Evolutionary conservation across 192 early-diverging fungal species (phyloP).

Genomic region (Rhizophagus sp.): DNA sequence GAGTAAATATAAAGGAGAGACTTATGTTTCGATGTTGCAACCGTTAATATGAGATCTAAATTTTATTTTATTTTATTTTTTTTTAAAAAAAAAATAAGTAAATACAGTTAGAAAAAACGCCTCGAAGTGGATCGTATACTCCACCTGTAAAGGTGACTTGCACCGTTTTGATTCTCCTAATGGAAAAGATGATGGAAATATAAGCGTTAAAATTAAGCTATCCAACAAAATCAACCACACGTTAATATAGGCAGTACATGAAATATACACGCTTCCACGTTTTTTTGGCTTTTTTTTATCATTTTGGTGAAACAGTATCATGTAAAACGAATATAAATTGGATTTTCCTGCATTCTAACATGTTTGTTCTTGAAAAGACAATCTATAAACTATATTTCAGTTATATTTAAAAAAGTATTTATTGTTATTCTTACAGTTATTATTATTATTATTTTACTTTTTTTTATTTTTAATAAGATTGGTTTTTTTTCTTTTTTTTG

Average conservation of each 20-base stretch:
- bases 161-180: conserved; percentile 10
- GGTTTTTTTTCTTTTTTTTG: not conserved
- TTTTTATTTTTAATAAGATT: no score
- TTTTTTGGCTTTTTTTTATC: not conserved
- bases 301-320: not conserved
- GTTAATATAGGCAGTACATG: not conserved
- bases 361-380: not conserved
- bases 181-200: not conserved
- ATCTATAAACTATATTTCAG: no score
- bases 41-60: not conserved
- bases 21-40: not conserved
- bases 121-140: conserved; percentile 9
- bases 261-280: not conserved
- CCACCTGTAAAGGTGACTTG: conserved; percentile 14
- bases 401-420: no score
- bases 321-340: not conserved
- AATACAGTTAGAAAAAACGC: not conserved
- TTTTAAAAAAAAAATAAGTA: not conserved
- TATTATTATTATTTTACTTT: no score
- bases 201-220: not conserved
- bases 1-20: not conserved
- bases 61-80: no score
- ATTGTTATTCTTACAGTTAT: no score
- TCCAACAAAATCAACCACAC: not conserved
- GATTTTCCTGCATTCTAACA: not conserved